Conservation (phyloP, 2,329 filamentous ascomycete genomes). For the Ophiosphaerella korrae region DNA sequence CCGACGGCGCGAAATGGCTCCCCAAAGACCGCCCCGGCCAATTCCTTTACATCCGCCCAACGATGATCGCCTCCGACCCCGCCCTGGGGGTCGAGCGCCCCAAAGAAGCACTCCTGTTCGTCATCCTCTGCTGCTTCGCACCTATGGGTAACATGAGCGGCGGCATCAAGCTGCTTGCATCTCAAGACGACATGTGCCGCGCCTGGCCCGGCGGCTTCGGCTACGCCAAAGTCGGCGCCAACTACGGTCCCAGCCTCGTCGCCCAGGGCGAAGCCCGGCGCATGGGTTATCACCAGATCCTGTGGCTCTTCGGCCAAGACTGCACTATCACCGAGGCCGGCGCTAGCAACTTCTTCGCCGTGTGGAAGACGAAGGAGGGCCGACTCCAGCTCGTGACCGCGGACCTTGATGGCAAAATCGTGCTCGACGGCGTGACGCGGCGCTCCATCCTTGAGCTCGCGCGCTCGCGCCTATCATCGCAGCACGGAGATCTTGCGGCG, state of each 20-base stretch:
- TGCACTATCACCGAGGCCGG: constrained; percentile 87
- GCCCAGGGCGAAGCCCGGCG: constrained; percentile 76
- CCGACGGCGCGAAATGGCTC: constrained; percentile 80
- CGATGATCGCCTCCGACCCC: constrained; percentile 80
- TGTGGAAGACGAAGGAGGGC: constrained; percentile 72
- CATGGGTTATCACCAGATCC: constrained; percentile 82
- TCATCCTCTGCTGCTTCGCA: constrained; percentile 65
- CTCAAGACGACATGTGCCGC: constrained; percentile 79
- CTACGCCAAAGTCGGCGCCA: constrained; percentile 89
- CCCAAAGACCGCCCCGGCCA: constrained; percentile 69
- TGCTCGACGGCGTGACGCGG: constrained; percentile 87
- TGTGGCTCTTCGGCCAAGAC: constrained; percentile 87
- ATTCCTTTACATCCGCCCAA: constrained; percentile 85
- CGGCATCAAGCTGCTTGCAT: constrained; percentile 74
- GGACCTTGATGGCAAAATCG: constrained; percentile 79
- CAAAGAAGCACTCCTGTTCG: constrained; percentile 83
- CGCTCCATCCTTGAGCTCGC: constrained; percentile 77
- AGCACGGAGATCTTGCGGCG: constrained; percentile 42
- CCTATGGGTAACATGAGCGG: constrained; percentile 46
- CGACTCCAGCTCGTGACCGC: constrained; percentile 78
- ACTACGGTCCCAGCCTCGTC: constrained; percentile 84
- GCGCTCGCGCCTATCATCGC: constrained; percentile 61
- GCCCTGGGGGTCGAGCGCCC: constrained; percentile 82
- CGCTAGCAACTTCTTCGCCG: constrained; percentile 88
- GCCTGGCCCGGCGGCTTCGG: constrained; percentile 95